Evolutionary conservation across 2,329 filamentous ascomycete genomes (phyloP).

Genomic region (Cytospora piceae): DNA sequence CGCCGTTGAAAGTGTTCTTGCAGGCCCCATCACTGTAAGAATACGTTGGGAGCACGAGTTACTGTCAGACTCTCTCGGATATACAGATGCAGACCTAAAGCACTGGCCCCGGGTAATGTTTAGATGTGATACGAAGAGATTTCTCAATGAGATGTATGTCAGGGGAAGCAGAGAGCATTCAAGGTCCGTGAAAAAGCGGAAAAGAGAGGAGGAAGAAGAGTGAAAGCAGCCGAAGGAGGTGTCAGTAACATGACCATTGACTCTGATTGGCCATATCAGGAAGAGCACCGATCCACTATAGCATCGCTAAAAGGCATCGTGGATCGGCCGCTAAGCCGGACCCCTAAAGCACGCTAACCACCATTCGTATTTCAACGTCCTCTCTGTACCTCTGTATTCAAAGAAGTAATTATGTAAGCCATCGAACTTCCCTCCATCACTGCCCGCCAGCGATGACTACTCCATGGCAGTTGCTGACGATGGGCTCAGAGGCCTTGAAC

Average conservation of each 20-base stretch:
- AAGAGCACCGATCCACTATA: no score
- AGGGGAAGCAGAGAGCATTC: no score
- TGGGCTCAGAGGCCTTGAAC: no score
- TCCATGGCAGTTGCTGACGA: background rate
- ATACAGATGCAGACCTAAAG: background rate
- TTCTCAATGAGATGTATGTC: no score
- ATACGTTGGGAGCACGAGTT: no score
- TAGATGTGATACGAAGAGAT: no score
- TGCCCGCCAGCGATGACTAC: background rate
- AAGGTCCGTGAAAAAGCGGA: no score
- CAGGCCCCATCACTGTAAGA: background rate
- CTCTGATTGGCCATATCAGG: no score
- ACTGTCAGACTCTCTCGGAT: background rate
- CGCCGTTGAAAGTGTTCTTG: background rate
- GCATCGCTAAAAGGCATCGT: background rate
- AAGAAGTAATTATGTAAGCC: background rate
- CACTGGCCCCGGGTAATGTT: no score
- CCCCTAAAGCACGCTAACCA: conserved; percentile 5
- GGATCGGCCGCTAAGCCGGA: background rate
- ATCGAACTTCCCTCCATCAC: background rate
- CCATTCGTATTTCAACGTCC: conserved; percentile 12
- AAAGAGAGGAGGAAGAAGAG: no score
- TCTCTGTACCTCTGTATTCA: background rate
- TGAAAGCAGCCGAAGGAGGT: no score
- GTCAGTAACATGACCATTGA: no score